Evolutionary conservation across 108 stramenopile species (phyloP).

Genomic region (Cyclotella choctawhatcheeana): DNA sequence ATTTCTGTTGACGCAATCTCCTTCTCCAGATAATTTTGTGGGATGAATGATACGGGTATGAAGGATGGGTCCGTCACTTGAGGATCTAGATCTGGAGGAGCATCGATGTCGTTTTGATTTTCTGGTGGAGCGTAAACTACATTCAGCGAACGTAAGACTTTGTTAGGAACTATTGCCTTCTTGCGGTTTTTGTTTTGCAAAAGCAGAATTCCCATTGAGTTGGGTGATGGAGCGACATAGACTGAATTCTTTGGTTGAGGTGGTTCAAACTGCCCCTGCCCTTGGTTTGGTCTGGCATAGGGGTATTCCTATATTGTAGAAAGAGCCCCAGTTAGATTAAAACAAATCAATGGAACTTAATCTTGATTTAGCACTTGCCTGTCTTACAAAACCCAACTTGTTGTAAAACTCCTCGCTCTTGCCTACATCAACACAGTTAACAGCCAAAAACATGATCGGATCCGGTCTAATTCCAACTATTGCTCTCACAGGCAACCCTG

Average conservation of each 20-base stretch:
- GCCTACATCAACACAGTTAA: conserved; percentile 74
- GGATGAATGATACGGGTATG: conserved; percentile 59
- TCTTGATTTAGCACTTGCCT: conserved; percentile 31
- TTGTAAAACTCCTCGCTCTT: conserved; percentile 71
- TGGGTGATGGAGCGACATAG: conserved; percentile 77
- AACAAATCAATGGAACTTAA: not conserved
- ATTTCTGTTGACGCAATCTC: conserved; percentile 50
- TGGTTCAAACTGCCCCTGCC: conserved; percentile 84
- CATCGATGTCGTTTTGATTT: conserved; percentile 18
- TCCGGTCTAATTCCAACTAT: conserved; percentile 84
- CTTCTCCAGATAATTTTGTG: conserved; percentile 52
- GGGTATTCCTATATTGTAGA: conserved; percentile 62
- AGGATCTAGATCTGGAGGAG: conserved; percentile 19
- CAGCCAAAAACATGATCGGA: conserved; percentile 87
- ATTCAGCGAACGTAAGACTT: conserved; percentile 68
- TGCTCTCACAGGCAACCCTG: conserved; percentile 77
- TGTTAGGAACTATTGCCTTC: conserved; percentile 59
- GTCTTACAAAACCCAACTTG: conserved; percentile 75
- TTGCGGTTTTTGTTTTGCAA: conserved; percentile 61
- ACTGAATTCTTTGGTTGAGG: conserved; percentile 72
- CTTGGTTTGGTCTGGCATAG: conserved; percentile 74
- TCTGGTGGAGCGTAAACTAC: conserved; percentile 74
- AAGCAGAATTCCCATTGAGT: conserved; percentile 84
- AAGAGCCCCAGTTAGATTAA: not conserved
- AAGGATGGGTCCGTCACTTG: conserved; percentile 66